Percentiles rank a stretch among this genome's conserved stretches.
These are phyloP conservation scores for Suillus paluster DNA, from an alignment of 768 basidiomycete genomes.

Conservation along the genomic window DNA sequence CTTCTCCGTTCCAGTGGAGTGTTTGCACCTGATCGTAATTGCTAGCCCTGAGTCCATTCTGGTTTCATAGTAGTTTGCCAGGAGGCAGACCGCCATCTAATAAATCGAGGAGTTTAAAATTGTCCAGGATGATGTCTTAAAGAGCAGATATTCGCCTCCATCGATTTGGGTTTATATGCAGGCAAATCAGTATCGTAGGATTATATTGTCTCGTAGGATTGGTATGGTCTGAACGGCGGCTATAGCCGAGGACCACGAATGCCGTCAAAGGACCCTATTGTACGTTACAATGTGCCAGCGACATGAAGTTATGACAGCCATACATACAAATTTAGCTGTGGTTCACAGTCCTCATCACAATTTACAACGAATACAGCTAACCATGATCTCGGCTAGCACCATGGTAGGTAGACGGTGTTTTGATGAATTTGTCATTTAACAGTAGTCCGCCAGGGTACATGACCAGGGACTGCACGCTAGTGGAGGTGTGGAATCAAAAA, in stretches of 20 bases:
- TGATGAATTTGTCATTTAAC: conserved; percentile 2
- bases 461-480: conserved; percentile 4
- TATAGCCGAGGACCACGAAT: conserved; percentile 24
- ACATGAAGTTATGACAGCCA: conserved; percentile 25
- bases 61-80: neutral
- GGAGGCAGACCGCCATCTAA: neutral
- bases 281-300: conserved; percentile 27
- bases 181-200: neutral
- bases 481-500: conserved; percentile 1
- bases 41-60: neutral
- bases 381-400: conserved; percentile 1
- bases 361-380: conserved; percentile 30
- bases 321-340: conserved; percentile 32
- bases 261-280: conserved; percentile 27
- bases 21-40: neutral
- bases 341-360: conserved; percentile 27
- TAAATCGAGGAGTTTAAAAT: neutral
- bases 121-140: neutral
- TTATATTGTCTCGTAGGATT: neutral
- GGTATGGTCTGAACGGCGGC: conserved; percentile 6
- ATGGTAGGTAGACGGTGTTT: conserved; percentile 1
- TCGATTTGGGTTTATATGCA: neutral
- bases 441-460: neutral
- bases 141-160: neutral
- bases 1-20: neutral